Evolutionary conservation across 2,329 filamentous ascomycete genomes (phyloP).

Genomic region (Colletotrichum sp.): DNA sequence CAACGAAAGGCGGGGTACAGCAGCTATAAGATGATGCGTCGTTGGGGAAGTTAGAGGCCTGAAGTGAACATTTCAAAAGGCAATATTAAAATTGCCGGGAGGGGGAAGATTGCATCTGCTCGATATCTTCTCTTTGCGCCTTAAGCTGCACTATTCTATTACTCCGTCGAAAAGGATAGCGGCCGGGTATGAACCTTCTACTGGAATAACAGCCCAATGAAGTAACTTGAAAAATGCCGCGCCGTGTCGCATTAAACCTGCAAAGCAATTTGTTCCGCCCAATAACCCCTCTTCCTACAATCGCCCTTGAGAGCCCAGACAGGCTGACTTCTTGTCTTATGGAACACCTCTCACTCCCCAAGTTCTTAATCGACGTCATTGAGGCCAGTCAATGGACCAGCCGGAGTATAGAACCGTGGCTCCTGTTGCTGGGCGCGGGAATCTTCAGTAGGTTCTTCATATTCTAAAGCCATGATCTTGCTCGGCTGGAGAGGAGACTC

Average conservation of each 20-base stretch:
- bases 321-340: neutral
- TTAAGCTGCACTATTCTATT: neutral
- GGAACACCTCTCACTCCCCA: neutral
- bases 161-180: neutral
- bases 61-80: neutral
- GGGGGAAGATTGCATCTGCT: neutral
- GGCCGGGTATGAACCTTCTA: neutral
- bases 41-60: neutral
- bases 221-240: neutral
- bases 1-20: neutral
- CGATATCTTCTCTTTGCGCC: neutral
- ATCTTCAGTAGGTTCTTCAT: neutral
- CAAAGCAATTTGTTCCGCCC: neutral
- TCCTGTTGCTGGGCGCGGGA: neutral
- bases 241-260: neutral
- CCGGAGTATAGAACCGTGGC: neutral
- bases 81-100: neutral
- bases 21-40: neutral
- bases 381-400: neutral
- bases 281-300: neutral
- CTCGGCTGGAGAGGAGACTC: neutral
- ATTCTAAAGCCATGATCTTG: neutral
- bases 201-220: neutral
- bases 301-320: neutral
- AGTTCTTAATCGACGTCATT: neutral